Evolutionary conservation across 352 stramenopile species (phyloP), one percentile per base, ranked within the genome.

Genomic region (Pilasporangium apinafurcum): DNA sequence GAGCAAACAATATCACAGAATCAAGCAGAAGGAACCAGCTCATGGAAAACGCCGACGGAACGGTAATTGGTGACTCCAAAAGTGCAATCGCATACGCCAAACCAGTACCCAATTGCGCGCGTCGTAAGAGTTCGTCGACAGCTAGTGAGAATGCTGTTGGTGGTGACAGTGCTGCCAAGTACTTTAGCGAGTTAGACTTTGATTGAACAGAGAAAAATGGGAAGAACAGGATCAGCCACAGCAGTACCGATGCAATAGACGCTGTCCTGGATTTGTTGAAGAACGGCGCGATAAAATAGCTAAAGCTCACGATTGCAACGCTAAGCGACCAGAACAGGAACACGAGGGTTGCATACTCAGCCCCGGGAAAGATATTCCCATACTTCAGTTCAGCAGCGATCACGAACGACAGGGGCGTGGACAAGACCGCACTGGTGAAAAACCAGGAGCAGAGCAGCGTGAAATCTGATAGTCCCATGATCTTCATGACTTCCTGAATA

Each of bases 401-500:
- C 3, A 54, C 55, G 43, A 83, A 68, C 3, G 70, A 54, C 21
- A 81, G 38, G 7, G 59, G 61, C n/a, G 78, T 74, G 24, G 71
- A 66, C 10, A 86, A 36, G 6, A 83, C 25, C 3, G 53, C 48
- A 9, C 51, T 76, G 7, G 73, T 84, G 12, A 78, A 36, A n/a
- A 62, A 60, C 74, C 75, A 86, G 8, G 77, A 86, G n/a, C 50
- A 51, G 20, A 86, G 64, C 32, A 91, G 53, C 20, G 72, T 79
- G 22, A 49, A 35, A 40, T 83, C 76, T 3, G 69, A 76, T 1
- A 91, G 51, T 0, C 83, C 83, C 77, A 90, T 90, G 53, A 87
- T 91, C 64, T 83, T 84, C 72, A 94, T 86, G 31, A 90, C 64
- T 36, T 91, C 73, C 8, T 78, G 73, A 26, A 92, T 65, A 28